Base-by-base conservation (phyloP, 1,139 yeast species). In the Hemisphaericaspora xylanilytica region DNA sequence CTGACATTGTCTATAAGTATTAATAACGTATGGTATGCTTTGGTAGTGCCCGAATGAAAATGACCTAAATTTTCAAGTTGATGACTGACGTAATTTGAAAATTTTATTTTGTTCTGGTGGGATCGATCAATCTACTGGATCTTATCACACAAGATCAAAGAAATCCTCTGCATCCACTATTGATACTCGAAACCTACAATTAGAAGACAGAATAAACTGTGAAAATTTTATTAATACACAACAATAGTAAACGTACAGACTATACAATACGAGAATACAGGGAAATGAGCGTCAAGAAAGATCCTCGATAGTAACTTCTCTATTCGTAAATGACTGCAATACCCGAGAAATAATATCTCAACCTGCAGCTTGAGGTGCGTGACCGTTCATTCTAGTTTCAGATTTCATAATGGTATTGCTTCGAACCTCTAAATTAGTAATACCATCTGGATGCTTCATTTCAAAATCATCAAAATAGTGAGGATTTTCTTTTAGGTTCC, bases 341-440 rank as follows among this genome's bases (percentile, higher is more conserved):
- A n/a, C n/a, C n/a, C n/a, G n/a, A n/a, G n/a, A n/a, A n/a, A n/a
- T n/a, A n/a, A n/a, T 9, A 4, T 5, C 13, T 25, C 28, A 25
- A 25, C 15, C 28, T 12, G 28, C 13, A 3, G 28, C 22, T 6
- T 29, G 28, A 21, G 39, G 44, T 4, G 51, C 52, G 44, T 63
- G 69, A 32, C 44, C 44, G 22, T 50, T 46, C 5, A 58, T 65
- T 40, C 58, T 61, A 3, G 70, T 55, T 34, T 66, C 67, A 20
- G 70, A 71, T 38, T 67, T 52, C 14, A 59, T 51, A 16, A 68
- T 58, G 8, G 70, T 65, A 43, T 65, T 65, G 13, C 63, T 48
- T 38, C 57, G 58, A 9, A 61, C 66, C 46, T 61, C 61, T 35
- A 58, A 65, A 40, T 58, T 60, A 28, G 58, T 17, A 15, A 45